These are phyloP conservation scores for Gymnopilus junonius DNA, from an alignment of 768 basidiomycete species.

Conservation along the genomic window DNA sequence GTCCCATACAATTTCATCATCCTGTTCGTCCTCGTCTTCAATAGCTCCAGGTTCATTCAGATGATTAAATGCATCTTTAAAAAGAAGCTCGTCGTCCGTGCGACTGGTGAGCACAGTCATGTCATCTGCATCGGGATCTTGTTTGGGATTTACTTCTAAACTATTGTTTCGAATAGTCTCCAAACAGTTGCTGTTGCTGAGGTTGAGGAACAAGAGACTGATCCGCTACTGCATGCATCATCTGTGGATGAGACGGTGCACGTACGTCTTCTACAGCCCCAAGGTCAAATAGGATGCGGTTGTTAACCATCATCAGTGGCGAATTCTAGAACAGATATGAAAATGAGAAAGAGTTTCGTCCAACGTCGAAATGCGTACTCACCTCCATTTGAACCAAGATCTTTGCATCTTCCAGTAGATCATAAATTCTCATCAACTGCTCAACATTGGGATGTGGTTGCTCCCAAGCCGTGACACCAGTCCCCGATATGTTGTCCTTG, in stretches of 20 bases:
- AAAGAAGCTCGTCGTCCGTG: constrained; percentile 85
- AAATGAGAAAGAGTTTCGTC: neutral
- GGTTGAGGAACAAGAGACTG: constrained; percentile 2
- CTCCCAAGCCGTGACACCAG: constrained; percentile 31
- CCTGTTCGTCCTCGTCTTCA: constrained; percentile 56
- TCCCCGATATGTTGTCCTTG: constrained; percentile 25
- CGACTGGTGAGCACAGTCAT: constrained; percentile 70
- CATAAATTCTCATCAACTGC: constrained; percentile 91
- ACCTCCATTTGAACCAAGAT: constrained; percentile 65
- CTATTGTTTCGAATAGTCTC: constrained; percentile 29
- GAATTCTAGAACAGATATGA: constrained; percentile 36
- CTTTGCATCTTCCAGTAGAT: constrained; percentile 76
- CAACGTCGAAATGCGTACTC: constrained; percentile 22
- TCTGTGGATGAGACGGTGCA: constrained; percentile 16
- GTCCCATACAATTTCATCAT: constrained; percentile 81
- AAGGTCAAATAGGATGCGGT: constrained; percentile 38
- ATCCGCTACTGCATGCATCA: constrained; percentile 4
- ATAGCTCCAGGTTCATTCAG: constrained; percentile 45
- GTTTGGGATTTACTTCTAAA: constrained; percentile 15
- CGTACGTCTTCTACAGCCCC: constrained; percentile 31
- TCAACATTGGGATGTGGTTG: constrained; percentile 90
- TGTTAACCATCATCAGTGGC: constrained; percentile 41
- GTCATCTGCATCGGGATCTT: constrained; percentile 55
- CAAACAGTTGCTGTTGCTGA: constrained; percentile 27
- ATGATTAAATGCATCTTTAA: constrained; percentile 66